Evolutionary conservation across 768 basidiomycete genomes (phyloP).

Genomic region (Pleurotus salmoneostramineus): DNA sequence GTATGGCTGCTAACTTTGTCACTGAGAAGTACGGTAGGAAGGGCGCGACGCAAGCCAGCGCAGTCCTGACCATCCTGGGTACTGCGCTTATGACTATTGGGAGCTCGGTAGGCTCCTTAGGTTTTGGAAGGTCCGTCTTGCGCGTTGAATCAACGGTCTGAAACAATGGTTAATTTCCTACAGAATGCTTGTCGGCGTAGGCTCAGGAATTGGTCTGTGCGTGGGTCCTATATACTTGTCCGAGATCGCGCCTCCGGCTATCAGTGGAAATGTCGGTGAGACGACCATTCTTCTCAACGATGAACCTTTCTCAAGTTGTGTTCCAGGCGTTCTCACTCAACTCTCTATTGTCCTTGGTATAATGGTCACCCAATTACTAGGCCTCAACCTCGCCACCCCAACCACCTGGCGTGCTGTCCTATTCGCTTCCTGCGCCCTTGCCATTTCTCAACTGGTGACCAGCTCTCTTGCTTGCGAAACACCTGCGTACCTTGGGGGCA

Average conservation of each 20-base stretch:
- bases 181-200: slow-evolving; percentile 66
- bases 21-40: slow-evolving; percentile 74
- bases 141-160: neutral
- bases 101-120: slow-evolving; percentile 47
- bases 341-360: slow-evolving; percentile 83
- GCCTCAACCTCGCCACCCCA: slow-evolving; percentile 67
- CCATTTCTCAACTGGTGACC: slow-evolving; percentile 51
- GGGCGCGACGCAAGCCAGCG: slow-evolving; percentile 58
- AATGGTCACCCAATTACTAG: slow-evolving; percentile 79
- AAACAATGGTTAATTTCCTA: slow-evolving; percentile 1
- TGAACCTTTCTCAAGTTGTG: neutral
- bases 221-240: slow-evolving; percentile 84
- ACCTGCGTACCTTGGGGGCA: slow-evolving; percentile 59
- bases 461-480: slow-evolving; percentile 62
- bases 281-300: neutral
- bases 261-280: slow-evolving; percentile 69
- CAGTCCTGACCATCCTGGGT: slow-evolving; percentile 53
- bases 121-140: slow-evolving; percentile 57
- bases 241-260: slow-evolving; percentile 75
- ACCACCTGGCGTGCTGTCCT: slow-evolving; percentile 71
- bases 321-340: slow-evolving; percentile 73
- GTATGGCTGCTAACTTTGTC: slow-evolving; percentile 58
- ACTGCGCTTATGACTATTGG: slow-evolving; percentile 65
- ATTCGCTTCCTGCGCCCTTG: slow-evolving; percentile 53
- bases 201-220: slow-evolving; percentile 70